Conservation (phyloP, 345 rosid species). For the Lumnitzera racemosa region DNA sequence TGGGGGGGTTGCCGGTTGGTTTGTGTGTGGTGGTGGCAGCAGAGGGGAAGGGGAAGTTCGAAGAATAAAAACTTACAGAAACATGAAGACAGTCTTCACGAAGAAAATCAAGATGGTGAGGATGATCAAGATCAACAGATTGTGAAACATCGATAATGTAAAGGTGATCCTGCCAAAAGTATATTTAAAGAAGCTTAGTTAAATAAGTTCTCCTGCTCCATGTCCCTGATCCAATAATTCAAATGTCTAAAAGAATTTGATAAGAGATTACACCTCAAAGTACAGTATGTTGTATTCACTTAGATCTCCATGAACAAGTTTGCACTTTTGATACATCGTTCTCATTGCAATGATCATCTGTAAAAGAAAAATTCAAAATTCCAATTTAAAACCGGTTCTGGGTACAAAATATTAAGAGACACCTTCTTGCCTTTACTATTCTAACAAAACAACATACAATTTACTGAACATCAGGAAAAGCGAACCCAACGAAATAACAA, state of each 20-base stretch:
- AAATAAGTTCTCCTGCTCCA: not conserved
- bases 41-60: not conserved
- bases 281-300: slow-evolving; percentile 95
- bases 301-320: slow-evolving; percentile 93
- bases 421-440: not conserved
- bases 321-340: slow-evolving; percentile 80
- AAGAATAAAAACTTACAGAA: slow-evolving; percentile 50
- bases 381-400: not conserved
- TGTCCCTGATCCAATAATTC: not conserved
- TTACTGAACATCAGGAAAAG: not conserved
- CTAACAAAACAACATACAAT: not conserved
- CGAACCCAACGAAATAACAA: not conserved
- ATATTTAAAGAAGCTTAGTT: not conserved
- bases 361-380: slow-evolving; percentile 7
- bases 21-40: no score
- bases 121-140: slow-evolving; percentile 94
- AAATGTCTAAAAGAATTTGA: slow-evolving; percentile 2
- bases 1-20: no score
- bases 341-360: slow-evolving; percentile 85
- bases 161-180: slow-evolving; percentile 67
- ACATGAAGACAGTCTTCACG: slow-evolving; percentile 94
- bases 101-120: slow-evolving; percentile 81
- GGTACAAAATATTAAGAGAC: not conserved
- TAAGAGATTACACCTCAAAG: slow-evolving; percentile 42
- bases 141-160: slow-evolving; percentile 93